phyloP scores from a whole-genome alignment of 2,329 filamentous ascomycete genomes.

The Fusarium siculi region DNA sequence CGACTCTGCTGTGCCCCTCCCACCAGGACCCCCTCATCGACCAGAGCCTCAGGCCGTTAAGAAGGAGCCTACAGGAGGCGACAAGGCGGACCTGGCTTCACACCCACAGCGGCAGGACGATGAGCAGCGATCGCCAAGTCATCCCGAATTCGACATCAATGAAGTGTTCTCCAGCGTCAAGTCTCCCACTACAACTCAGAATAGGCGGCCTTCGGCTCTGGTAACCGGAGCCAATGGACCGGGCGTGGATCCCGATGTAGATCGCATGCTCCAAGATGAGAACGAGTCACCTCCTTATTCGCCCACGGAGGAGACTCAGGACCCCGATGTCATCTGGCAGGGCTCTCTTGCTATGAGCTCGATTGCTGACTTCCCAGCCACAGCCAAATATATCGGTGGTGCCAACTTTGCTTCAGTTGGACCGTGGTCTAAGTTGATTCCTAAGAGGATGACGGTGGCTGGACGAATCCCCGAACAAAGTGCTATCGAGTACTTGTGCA shows the following conservation, averaged over 20 bases:
- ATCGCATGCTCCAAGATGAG: constrained; percentile 85
- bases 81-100: constrained; percentile 40
- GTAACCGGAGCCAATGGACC: constrained; percentile 62
- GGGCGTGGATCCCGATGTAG: constrained; percentile 86
- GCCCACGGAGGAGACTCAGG: constrained; percentile 74
- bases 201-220: constrained; percentile 61
- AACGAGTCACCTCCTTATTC: constrained; percentile 86
- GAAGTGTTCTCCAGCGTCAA: constrained; percentile 86
- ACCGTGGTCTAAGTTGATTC: constrained; percentile 79
- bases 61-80: constrained; percentile 47
- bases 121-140: constrained; percentile 62
- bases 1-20: constrained; percentile 49
- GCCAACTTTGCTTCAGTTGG: constrained; percentile 76
- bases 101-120: constrained; percentile 56
- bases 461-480: constrained; percentile 84
- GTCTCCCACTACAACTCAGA: constrained; percentile 69
- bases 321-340: constrained; percentile 81
- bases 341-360: constrained; percentile 81
- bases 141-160: constrained; percentile 80
- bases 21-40: constrained; percentile 35
- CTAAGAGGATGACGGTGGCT: constrained; percentile 74
- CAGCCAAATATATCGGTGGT: constrained; percentile 86
- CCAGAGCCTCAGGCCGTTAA: constrained; percentile 46
- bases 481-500: constrained; percentile 91
- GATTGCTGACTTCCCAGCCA: constrained; percentile 78